phyloP scores from a whole-genome alignment of 2,329 filamentous ascomycete species.

The Aspergillus sclerotialis region DNA sequence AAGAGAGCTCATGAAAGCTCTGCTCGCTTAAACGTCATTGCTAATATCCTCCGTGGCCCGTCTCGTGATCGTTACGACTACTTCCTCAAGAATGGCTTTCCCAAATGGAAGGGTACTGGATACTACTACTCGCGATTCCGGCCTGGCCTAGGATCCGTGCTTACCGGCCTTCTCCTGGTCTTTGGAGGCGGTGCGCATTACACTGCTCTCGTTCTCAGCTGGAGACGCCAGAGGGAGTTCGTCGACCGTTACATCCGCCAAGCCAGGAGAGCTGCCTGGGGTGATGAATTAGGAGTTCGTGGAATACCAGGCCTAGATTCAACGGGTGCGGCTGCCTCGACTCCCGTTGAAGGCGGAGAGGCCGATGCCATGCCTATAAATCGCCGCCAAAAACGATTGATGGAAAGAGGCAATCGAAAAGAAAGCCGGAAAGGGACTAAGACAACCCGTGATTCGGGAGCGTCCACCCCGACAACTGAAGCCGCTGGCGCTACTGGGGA shows the following conservation, averaged over 20 bases:
- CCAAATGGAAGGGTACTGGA: constrained; percentile 90
- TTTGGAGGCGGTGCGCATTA: constrained; percentile 85
- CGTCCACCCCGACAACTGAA: constrained; percentile 46
- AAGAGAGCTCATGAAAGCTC: constrained; percentile 79
- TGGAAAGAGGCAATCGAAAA: constrained; percentile 70
- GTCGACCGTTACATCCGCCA: constrained; percentile 87
- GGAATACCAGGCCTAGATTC: constrained; percentile 61
- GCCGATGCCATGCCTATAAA: constrained; percentile 59
- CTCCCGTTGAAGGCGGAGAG: constrained; percentile 44
- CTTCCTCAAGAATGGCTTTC: constrained; percentile 89
- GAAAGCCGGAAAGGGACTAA: constrained; percentile 50
- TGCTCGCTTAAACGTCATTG: constrained; percentile 74
- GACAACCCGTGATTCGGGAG: constrained; percentile 33
- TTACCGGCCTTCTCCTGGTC: constrained; percentile 73
- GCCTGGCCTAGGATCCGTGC: constrained; percentile 78
- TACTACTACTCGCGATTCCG: constrained; percentile 97
- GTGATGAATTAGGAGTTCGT: constrained; percentile 62
- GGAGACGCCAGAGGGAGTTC: constrained; percentile 85
- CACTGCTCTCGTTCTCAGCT: constrained; percentile 73
- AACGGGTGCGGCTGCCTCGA: constrained; percentile 16
- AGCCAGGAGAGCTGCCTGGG: constrained; percentile 83
- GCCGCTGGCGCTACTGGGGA: constrained; percentile 60
- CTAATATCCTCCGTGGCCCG: constrained; percentile 75
- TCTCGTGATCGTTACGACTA: constrained; percentile 86
- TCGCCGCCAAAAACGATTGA: constrained; percentile 77